Base-by-base conservation (phyloP, 169 alveolate species). In the Condylostoma magnum region DNA sequence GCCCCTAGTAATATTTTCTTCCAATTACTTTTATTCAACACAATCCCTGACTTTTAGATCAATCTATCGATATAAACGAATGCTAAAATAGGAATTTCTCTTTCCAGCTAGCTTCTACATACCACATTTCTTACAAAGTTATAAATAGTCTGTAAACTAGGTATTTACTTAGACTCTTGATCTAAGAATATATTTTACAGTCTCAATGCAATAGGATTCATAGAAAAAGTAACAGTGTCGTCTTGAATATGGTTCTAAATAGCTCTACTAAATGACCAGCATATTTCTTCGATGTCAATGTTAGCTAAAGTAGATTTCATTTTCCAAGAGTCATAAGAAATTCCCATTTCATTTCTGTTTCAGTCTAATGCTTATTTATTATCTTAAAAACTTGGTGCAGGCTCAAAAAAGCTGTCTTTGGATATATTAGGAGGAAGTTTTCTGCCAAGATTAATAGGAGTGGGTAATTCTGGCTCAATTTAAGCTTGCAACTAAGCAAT, bases 21-120 rank as follows among this genome's bases (percentile, higher is more conserved):
- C 95, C 97, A 92, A 43, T 89, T 92, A 67, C 87, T 68, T 34
- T 69, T 58, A 30, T 85, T 87, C 33, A 89, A 31, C 25, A 78
- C 47, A 15, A 87, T 60, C 28, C 92, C 92, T 37, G 94, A 77
- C 58, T 84, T 81, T 10, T 70, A 76, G 12, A 89, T 67, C 48
- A 92, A 67, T 60, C 94, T 77, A 70, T 92, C 97, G n/a, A 92
- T 60, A 70, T 92, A 92, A n/a, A 89, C 87, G 18, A 89, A 66
- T 33, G 90, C 76, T 25, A 92, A 71, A 10, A 92, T 84, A 20
- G 94, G 88, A 6, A 89, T 85, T 74, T 92, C 93, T 72, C 82
- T 84, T 69, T 92, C 97, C 91, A 92, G 85, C 72, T 92, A 85
- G 31, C 91, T 82, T 20, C 87, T 77, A 1, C 82, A 80, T 6